Conservation (phyloP, 352 stramenopile genomes). For the Phytophthora ramorum region DNA sequence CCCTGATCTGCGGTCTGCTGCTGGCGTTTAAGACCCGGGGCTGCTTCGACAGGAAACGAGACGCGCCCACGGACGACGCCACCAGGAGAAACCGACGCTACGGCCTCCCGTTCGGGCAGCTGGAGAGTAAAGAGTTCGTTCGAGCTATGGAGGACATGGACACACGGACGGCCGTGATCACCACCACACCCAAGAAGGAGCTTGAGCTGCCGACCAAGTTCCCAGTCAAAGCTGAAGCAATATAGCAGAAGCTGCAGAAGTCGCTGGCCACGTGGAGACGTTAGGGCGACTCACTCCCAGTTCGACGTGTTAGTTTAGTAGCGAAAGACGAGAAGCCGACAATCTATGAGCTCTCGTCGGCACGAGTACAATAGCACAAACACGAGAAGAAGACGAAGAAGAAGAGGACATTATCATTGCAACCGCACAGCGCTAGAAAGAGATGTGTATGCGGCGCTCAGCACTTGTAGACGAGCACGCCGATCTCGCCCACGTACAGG, state of each 20-base stretch:
- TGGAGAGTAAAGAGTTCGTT: conserved; percentile 47
- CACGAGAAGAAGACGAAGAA: conserved; percentile 3
- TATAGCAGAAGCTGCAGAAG: conserved; percentile 12
- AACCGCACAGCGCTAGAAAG: conserved; percentile 2
- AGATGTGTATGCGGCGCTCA: conserved; percentile 35
- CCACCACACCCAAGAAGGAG: conserved; percentile 5
- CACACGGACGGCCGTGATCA: conserved; percentile 15
- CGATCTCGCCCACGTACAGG: conserved; percentile 94
- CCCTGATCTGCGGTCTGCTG: conserved; percentile 38
- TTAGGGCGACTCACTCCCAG: not conserved
- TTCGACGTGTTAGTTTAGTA: conserved; percentile 31
- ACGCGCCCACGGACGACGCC: conserved; percentile 4
- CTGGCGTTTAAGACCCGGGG: conserved; percentile 30
- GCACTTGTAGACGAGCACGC: conserved; percentile 96
- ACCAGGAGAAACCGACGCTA: conserved; percentile 32
- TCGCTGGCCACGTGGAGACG: conserved; percentile 5
- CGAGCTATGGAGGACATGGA: conserved; percentile 36
- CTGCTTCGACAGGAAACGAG: conserved; percentile 9
- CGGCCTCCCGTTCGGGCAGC: conserved; percentile 37
- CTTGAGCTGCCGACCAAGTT: conserved; percentile 27
- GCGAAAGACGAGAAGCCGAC: conserved; percentile 8
- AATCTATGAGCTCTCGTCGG: conserved; percentile 22
- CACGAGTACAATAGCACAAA: conserved; percentile 38
- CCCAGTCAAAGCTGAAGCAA: conserved; percentile 7
- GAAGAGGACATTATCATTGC: conserved; percentile 16